phyloP scores from a whole-genome alignment of 164 flowering plant genomes.

The Amborella trichopoda region DNA sequence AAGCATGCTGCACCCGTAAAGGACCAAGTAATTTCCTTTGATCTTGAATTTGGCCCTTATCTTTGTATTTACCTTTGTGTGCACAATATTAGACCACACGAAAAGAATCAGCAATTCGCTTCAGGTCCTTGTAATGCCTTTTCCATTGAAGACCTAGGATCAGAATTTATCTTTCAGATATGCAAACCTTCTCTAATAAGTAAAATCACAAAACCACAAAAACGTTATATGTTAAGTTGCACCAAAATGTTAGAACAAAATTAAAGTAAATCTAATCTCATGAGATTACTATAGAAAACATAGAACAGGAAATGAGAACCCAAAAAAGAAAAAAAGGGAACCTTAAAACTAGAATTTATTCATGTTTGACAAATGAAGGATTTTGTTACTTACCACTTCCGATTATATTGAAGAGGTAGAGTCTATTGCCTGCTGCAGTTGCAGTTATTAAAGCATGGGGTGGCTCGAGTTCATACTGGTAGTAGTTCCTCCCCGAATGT shows the following conservation, averaged over 20 bases:
- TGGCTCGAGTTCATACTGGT: conserved; percentile 84
- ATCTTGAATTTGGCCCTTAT: background rate
- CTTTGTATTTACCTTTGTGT: too few relatives aligned
- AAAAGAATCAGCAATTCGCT: conserved; percentile 63
- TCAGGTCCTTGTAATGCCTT: conserved; percentile 69
- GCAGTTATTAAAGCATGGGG: conserved; percentile 89
- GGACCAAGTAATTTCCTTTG: background rate
- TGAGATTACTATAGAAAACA: too few relatives aligned
- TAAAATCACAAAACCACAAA: too few relatives aligned
- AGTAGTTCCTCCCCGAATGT: conserved; percentile 69
- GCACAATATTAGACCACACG: conserved; percentile 54
- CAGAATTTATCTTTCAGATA: background rate
- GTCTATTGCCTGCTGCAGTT: conserved; percentile 96
- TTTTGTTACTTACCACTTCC: conserved; percentile 40
- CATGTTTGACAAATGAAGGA: background rate
- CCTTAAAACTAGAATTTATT: background rate
- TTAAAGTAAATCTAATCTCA: too few relatives aligned
- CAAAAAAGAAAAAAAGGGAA: background rate
- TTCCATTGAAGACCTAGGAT: conserved; percentile 91
- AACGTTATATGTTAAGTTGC: too few relatives aligned
- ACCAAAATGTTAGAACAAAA: too few relatives aligned
- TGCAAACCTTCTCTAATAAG: too few relatives aligned
- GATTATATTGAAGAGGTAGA: conserved; percentile 66
- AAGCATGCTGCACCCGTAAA: too few relatives aligned
- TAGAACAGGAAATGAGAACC: too few relatives aligned